Conservation (phyloP, 768 basidiomycete genomes). For the Termitomyces sp. region DNA sequence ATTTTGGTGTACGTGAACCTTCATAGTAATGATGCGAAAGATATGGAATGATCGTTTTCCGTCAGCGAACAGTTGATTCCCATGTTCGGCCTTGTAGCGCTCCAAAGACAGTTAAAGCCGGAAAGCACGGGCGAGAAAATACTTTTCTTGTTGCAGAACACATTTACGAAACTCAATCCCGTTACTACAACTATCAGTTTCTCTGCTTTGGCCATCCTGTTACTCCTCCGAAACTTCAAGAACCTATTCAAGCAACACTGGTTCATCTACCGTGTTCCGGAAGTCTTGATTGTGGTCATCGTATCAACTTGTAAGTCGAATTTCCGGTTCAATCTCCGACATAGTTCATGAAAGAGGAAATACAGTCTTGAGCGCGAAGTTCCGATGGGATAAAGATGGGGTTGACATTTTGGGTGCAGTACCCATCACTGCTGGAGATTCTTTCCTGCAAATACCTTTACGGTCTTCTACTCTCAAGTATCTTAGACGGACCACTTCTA, state of each 20-base stretch:
- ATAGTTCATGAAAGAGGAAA: background rate
- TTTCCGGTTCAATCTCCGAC: background rate
- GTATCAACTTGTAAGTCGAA: constrained; percentile 65
- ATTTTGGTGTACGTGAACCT: constrained; percentile 65
- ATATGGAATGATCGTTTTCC: constrained; percentile 3
- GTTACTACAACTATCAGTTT: constrained; percentile 75
- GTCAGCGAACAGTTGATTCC: constrained; percentile 79
- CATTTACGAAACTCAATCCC: constrained; percentile 50
- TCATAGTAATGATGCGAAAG: background rate
- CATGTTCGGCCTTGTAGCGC: constrained; percentile 73
- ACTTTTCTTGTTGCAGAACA: constrained; percentile 63
- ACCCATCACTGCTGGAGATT: constrained; percentile 50
- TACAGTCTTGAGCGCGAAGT: constrained; percentile 64
- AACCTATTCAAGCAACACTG: constrained; percentile 51
- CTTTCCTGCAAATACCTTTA: constrained; percentile 74
- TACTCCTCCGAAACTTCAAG: constrained; percentile 58
- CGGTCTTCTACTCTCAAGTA: constrained; percentile 52
- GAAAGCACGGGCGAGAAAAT: constrained; percentile 74
- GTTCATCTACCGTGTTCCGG: constrained; percentile 80
- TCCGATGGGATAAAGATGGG: constrained; percentile 73
- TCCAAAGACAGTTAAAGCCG: constrained; percentile 52
- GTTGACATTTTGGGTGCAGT: constrained; percentile 84
- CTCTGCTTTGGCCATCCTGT: constrained; percentile 58
- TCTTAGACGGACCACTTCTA: constrained; percentile 77
- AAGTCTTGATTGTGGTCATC: constrained; percentile 86